phyloP scores from a whole-genome alignment of 1,139 yeast species.

The Geotrichum histeridarum region DNA sequence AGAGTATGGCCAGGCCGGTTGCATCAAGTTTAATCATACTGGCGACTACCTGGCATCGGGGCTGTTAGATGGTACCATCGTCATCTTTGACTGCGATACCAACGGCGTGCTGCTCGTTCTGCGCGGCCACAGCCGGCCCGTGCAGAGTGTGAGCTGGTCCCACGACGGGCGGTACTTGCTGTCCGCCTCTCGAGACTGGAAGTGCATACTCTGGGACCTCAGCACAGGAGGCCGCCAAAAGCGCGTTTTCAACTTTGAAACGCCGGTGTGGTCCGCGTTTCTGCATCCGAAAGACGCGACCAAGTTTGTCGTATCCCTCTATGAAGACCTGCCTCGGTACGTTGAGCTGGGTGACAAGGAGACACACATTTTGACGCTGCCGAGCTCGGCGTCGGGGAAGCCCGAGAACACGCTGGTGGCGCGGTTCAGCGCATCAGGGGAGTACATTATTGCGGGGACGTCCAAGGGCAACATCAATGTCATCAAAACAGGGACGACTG shows the following conservation, averaged over 20 bases:
- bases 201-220: slow-evolving; percentile 76
- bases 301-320: slow-evolving; percentile 46
- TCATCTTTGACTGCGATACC: slow-evolving; percentile 73
- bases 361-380: not conserved
- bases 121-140: slow-evolving; percentile 64
- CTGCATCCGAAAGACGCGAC: slow-evolving; percentile 50
- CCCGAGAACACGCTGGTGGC: slow-evolving; percentile 34
- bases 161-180: slow-evolving; percentile 63
- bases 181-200: slow-evolving; percentile 83
- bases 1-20: slow-evolving; percentile 66
- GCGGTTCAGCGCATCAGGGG: slow-evolving; percentile 45
- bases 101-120: slow-evolving; percentile 51
- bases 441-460: slow-evolving; percentile 65
- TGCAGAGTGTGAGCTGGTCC: slow-evolving; percentile 78
- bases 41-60: slow-evolving; percentile 94
- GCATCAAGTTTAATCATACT: slow-evolving; percentile 61
- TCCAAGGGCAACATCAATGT: slow-evolving; percentile 73
- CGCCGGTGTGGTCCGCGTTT: slow-evolving; percentile 67
- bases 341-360: slow-evolving; percentile 26
- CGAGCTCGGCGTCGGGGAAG: slow-evolving; percentile 9
- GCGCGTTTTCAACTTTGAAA: slow-evolving; percentile 48
- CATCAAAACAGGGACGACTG: slow-evolving; percentile 25
- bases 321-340: slow-evolving; percentile 34
- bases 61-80: slow-evolving; percentile 68
- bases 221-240: slow-evolving; percentile 41